phyloP scores from a whole-genome alignment of 768 basidiomycete genomes.

The Gloeopeniophorella convolvens region DNA sequence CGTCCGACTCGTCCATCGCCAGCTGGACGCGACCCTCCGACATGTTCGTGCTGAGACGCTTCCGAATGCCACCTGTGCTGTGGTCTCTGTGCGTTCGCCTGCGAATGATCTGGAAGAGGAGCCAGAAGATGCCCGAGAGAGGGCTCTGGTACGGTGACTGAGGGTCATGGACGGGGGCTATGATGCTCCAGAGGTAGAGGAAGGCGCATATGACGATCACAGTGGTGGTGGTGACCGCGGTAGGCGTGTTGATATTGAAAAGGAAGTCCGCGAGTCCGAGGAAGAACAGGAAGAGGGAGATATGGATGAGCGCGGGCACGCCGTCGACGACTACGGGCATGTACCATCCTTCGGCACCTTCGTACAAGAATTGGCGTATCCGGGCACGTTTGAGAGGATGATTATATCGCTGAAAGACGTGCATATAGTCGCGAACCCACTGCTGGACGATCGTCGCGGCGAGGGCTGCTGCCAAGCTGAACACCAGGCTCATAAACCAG shows the following conservation, averaged over 20 bases:
- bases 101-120: neutral
- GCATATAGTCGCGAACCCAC: slow-evolving; percentile 38
- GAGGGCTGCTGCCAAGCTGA: slow-evolving; percentile 40
- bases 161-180: slow-evolving; percentile 8
- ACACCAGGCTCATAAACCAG: slow-evolving; percentile 34
- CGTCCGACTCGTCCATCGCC: slow-evolving; percentile 5
- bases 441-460: slow-evolving; percentile 42
- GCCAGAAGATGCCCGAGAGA: slow-evolving; percentile 12
- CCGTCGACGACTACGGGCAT: slow-evolving; percentile 36
- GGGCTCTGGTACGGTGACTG: slow-evolving; percentile 17
- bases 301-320: slow-evolving; percentile 43
- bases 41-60: slow-evolving; percentile 8
- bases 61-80: neutral
- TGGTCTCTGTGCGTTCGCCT: slow-evolving; percentile 4
- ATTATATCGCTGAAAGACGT: slow-evolving; percentile 27
- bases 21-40: slow-evolving; percentile 6
- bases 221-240: slow-evolving; percentile 3
- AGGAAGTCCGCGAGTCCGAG: slow-evolving; percentile 42
- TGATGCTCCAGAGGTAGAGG: slow-evolving; percentile 14
- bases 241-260: slow-evolving; percentile 23
- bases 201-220: slow-evolving; percentile 7
- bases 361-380: slow-evolving; percentile 33
- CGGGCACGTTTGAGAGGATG: slow-evolving; percentile 30
- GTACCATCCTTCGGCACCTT: slow-evolving; percentile 36
- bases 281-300: slow-evolving; percentile 45